Base-by-base conservation (phyloP, 2,329 filamentous ascomycete species). In the Alternaria arbusti region DNA sequence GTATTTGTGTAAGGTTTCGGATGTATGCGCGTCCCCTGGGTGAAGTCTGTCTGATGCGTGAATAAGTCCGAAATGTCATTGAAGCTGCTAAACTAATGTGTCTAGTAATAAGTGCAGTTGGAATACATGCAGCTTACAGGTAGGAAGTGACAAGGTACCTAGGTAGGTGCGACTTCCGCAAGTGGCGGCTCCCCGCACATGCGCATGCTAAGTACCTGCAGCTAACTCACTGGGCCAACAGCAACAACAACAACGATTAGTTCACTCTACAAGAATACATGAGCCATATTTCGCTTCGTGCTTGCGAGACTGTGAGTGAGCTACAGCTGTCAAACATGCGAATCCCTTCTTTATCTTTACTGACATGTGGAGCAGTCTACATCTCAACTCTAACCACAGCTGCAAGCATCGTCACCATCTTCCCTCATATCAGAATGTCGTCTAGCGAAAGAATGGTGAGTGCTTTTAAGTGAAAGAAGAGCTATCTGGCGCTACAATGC, bases 131-230 rank as follows among this genome's bases (percentile, higher is more conserved):
- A 28, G 32, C n/a, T 20, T 10, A 23, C 25, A 45, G 5, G n/a
- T n/a, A 26, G 52, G 3, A 7, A 22, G 2, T 28, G 4, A 52
- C 49, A 52, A 40, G 36, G 23, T 52, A 52, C 20, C 20, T 20
- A 20, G 20, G 20, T 15, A 44, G 15, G 13, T 23, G 20, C 13
- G 49, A 40, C 49, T 36, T 40, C 30, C 30, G 13, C 36, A 6
- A 32, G 30, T 40, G 49, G 49, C 49, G 49, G 49, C 49, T 52
- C 49, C 49, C 49, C 49, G 49, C 49, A 52, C 49, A 52, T 40
- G 49, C 49, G 28, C 12, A 22, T 36, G 17, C 30, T 52, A 40
- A 32, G 32, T 52, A 40, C 49, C 32, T 52, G 20, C 13, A 52
- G 49, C 49, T 52, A 52, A 40, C 49, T 12, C 13, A 52, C 28